phyloP scores from a whole-genome alignment of 495 filamentous ascomycete genomes.

The Tuber calosporum region DNA sequence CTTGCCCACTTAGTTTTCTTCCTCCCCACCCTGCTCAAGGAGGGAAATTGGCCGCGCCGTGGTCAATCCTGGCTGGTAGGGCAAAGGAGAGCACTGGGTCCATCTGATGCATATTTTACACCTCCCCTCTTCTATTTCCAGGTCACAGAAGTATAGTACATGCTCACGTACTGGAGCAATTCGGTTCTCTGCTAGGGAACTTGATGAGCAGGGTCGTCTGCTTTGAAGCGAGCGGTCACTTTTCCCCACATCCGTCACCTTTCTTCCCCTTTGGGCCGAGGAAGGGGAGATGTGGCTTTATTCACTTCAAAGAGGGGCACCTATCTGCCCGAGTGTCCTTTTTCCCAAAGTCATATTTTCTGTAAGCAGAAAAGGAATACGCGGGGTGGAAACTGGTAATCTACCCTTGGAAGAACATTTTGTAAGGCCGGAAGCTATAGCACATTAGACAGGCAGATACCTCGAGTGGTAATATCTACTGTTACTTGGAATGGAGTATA shows the following conservation, averaged over 20 bases:
- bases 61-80: not conserved
- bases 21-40: not conserved
- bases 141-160: not conserved
- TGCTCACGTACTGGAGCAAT: not conserved
- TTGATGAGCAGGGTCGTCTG: not conserved
- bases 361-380: not conserved
- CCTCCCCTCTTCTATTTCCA: not conserved
- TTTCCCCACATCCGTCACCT: not conserved
- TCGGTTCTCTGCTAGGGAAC: not conserved
- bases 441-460: not conserved
- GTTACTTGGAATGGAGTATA: not conserved
- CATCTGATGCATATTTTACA: not conserved
- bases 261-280: not conserved
- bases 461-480: not conserved
- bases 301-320: not conserved
- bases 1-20: not conserved
- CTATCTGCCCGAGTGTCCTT: not conserved
- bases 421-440: not conserved
- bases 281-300: not conserved
- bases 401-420: not conserved
- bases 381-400: not conserved
- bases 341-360: not conserved
- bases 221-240: not conserved
- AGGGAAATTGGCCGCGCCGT: not conserved
- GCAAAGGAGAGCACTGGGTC: not conserved